Evolutionary conservation across 192 early-diverging fungal genomes (phyloP), one percentile per base, ranked within the genome.

Genomic region (Coemansia erecta): DNA sequence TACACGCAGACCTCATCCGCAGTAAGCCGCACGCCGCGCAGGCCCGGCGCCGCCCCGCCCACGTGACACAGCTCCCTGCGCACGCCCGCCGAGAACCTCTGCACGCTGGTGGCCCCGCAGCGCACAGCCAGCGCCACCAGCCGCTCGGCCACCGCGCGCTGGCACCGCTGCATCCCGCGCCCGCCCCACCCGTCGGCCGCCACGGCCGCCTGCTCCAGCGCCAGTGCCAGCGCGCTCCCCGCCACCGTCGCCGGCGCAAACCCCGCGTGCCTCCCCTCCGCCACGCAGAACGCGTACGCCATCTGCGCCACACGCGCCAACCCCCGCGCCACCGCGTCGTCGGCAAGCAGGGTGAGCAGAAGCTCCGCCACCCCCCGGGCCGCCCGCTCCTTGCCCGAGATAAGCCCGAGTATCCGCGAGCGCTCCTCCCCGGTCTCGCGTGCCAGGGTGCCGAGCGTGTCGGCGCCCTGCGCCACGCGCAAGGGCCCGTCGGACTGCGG

Each of bases 401-500:
- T 37, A 21, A 43, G 53, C 14, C 41, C 43, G 24, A 51, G 13
- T 0, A 60, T 40, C 4, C n/a, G 18, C 15, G 4, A 12, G 14
- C 12, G 7, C 40, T 52, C 46, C 11, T 35, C 45, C 0, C 15
- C 3, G 12, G 56, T 28, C 17, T 26, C 42, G 11, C 39, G 3
- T 0, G 17, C 8, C 21, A 3, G 17, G 26, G 11, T 21, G 55
- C 21, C 43, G 4, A 31, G 28, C 28, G 7, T 31, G 7, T 31
- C 28, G 28, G 28, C 28, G 7, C 28, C 28, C 3, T 52, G 37
- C 50, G 66, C 65, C 10, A 67, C 61, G 4, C 50, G 60, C 40
- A 73, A 41, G 21, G 60, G 56, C 13, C 65, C 65, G 26, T 73
- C 71, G 2, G 47, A 18, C 12, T 50, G 31, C n/a, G 49, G 56